Evolutionary conservation across 1,139 yeast genomes (phyloP).

Genomic region (Nakaseomyces kungkrabaensis): DNA sequence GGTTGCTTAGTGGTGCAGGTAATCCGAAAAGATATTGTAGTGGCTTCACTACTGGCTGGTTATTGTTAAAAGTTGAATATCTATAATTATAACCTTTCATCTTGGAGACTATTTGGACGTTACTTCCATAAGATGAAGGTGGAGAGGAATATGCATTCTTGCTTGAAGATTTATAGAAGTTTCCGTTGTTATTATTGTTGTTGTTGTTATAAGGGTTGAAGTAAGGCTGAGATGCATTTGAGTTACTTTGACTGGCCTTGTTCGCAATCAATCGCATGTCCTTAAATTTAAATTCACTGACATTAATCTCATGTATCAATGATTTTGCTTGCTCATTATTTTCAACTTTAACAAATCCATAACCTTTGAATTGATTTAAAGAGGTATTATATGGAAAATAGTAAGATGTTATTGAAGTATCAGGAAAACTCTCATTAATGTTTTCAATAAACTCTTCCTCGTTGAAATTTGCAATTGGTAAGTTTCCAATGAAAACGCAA

Average conservation of each 20-base stretch:
- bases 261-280: conserved; percentile 23
- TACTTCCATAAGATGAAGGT: background rate
- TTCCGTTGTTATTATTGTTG: background rate
- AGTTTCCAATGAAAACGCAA: conserved; percentile 27
- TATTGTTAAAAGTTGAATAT: background rate
- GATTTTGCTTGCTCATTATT: conserved; percentile 33
- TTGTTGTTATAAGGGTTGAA: conserved; percentile 3
- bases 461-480: conserved; percentile 14
- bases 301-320: conserved; percentile 4
- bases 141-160: conserved; percentile 4
- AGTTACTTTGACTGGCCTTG: conserved; percentile 25
- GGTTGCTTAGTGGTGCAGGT: conserved; percentile 27
- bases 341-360: conserved; percentile 39
- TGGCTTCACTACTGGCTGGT: background rate
- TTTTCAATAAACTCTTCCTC: conserved; percentile 12
- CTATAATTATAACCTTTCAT: background rate
- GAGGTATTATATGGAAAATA: conserved; percentile 22
- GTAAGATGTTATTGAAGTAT: conserved; percentile 19
- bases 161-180: background rate
- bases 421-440: conserved; percentile 9
- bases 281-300: conserved; percentile 29
- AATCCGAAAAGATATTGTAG: conserved; percentile 7
- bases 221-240: conserved; percentile 7
- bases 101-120: conserved; percentile 4
- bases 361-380: conserved; percentile 30